Evolutionary conservation across 148 eudicot species (phyloP), one percentile per base, ranked within the genome.

Genomic region (Chenopodium suecicum): DNA sequence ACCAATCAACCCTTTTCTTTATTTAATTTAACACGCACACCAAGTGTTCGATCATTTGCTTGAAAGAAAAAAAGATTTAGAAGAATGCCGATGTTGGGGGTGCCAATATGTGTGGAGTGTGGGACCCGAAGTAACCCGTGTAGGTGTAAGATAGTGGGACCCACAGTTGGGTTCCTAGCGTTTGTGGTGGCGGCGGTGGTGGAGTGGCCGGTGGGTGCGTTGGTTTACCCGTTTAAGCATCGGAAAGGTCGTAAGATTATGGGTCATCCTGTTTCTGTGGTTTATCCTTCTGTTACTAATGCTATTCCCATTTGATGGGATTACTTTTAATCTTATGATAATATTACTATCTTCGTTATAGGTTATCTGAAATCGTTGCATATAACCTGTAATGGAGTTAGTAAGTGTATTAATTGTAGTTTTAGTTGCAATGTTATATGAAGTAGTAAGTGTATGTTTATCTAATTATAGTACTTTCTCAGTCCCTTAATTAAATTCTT

Each of bases 161-260:
- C 98, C 19, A 94, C 97, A 3, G 34, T 93, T 0, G 97, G 92
- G 81, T 93, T 93, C 75, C n/a, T 93, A 80, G 95, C 92, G 58
- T 93, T 91, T 52, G 97, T 86, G 0, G 91, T 79, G 74, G 89
- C 95, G 70, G 98, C 95, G 63, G 74, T 89, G 75, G 85, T 94
- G 48, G 98, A 93, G 84, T 94, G 97, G 98, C 98, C 98, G 73
- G 79, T 94, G 29, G 98, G 98, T 23, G 83, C 88, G 9, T 0
- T 91, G 79, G 95, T 94, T 1, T 94, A 88, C 74, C 82, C 84
- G 70, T 94, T 90, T 70, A 85, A 86, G 76, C 94, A 89, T 62
- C 23, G 64, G 48, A 92, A 92, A 85, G 98, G 98, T 29, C 87
- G 93, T 20, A 89, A 87, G 37, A 91, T 94, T 13, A 94, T 94